These are phyloP conservation scores for Conticribra weissflogii DNA, from an alignment of 108 stramenopile species.

Conservation along the genomic window DNA sequence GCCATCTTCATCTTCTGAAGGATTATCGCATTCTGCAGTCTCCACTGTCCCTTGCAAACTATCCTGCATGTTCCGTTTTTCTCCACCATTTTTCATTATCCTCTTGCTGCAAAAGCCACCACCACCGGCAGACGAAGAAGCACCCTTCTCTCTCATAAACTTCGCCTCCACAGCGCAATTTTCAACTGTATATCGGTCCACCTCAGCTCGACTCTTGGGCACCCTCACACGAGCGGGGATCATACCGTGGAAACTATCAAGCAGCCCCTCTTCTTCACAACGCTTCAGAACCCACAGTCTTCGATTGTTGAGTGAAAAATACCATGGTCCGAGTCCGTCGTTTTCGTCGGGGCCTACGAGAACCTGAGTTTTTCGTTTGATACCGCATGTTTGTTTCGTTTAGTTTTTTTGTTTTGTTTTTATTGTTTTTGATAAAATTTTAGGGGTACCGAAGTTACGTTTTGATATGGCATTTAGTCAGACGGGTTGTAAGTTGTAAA, in stretches of 20 bases:
- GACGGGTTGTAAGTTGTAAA: too few relatives aligned
- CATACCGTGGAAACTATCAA: constrained; percentile 46
- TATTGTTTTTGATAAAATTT: too few relatives aligned
- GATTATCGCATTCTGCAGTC: background rate
- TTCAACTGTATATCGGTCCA: constrained; percentile 62
- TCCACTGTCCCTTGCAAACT: background rate
- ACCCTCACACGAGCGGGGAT: constrained; percentile 70
- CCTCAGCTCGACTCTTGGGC: constrained; percentile 70
- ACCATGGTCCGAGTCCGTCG: constrained; percentile 73
- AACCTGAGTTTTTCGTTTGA: too few relatives aligned
- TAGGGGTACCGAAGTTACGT: too few relatives aligned
- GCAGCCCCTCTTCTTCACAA: constrained; percentile 74
- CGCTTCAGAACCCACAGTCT: constrained; percentile 91
- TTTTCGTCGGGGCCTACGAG: constrained; percentile 67
- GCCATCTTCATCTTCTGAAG: background rate
- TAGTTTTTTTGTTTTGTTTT: too few relatives aligned
- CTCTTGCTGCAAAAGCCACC: too few relatives aligned
- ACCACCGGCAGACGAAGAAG: too few relatives aligned
- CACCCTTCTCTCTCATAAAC: constrained; percentile 49
- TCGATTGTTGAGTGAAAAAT: constrained; percentile 93
- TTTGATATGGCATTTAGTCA: too few relatives aligned
- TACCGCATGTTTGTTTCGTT: too few relatives aligned
- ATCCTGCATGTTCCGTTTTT: background rate
- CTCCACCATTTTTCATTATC: too few relatives aligned
- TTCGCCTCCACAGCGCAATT: constrained; percentile 82